These are phyloP conservation scores for Croton laevigatus DNA, from an alignment of 441 rosid genomes.

Conservation along the genomic window DNA sequence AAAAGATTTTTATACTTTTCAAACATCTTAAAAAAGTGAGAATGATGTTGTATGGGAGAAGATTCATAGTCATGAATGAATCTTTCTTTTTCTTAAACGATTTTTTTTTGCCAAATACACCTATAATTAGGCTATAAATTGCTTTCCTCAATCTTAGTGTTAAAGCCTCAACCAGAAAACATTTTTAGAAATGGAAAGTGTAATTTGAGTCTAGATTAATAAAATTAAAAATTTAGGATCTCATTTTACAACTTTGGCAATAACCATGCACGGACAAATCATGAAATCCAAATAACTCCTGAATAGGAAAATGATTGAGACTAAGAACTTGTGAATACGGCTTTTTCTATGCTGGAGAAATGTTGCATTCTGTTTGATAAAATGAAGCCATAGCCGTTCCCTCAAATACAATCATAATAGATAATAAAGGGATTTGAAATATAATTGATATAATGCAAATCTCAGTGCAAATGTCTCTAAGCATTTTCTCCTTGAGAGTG, in stretches of 20 bases:
- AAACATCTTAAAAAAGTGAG: no score
- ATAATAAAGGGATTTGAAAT: constrained; percentile 13
- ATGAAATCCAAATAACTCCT: neutral
- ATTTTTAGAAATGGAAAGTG: no score
- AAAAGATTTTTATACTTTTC: no score
- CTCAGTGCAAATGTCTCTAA: no score
- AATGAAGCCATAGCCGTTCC: constrained; percentile 96
- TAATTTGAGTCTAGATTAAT: neutral
- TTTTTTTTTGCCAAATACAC: no score
- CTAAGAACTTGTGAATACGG: constrained; percentile 41
- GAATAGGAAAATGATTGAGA: constrained; percentile 9
- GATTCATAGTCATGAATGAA: no score
- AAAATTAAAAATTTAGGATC: neutral
- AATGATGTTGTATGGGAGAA: no score
- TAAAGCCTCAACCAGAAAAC: no score
- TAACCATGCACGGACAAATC: neutral
- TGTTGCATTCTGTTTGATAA: constrained; percentile 87
- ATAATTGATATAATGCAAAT: constrained; percentile 19
- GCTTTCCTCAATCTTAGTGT: no score
- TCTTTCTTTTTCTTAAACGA: no score
- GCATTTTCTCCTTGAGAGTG: constrained; percentile 72
- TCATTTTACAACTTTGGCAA: neutral
- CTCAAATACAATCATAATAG: constrained; percentile 39
- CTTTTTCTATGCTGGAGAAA: constrained; percentile 82
- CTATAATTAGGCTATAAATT: no score